Evolutionary conservation across 441 rosid species (phyloP), one percentile per base, ranked within the genome.

Genomic region (Brassica hybrid): DNA sequence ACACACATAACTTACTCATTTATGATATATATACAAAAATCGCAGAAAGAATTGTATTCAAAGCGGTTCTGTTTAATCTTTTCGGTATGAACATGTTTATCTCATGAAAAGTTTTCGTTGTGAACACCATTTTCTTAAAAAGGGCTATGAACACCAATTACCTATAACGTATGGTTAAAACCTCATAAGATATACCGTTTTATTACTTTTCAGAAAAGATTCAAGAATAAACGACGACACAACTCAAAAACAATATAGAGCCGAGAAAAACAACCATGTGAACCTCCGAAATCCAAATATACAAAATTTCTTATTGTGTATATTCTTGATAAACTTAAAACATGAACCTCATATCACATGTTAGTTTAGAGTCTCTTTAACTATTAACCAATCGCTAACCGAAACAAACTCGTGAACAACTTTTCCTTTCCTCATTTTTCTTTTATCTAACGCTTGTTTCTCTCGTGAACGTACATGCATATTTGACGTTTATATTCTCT

Each of bases 321-420:
- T 61, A 7, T 3, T 62, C 19, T 14, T 27, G 11, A 13, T 3
- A 8, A 58, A 57, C 27, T 34, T 54, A 18, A 58, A 12, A 58
- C 11, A 59, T 23, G 59, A 45, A 7, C 14, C 30, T 63, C 3
- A 2, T 32, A 32, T 16, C 50, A 36, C 3, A 38, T 38, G 8
- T 36, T 10, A 17, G 5, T 36, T 36, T 65, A 2, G 30, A 1
- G 17, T 36, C 52, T 38, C 52, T 36, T 65, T 17, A 34, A 43
- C 4, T 45, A 48, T 63, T 30, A 2, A 27, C 69, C n/a, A 13
- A 48, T 50, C 5, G 2, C 50, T 1, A 50, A 18, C 54, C 7
- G 0, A 73, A 2, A 52, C 7, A 52, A 50, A n/a, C 64, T 52
- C 54, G 76, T 64, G 70, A 64, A 54, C 56, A 62, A 52, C 17